Evolutionary conservation across 208 protist genomes (phyloP).

Genomic region (Porcisia deanei): DNA sequence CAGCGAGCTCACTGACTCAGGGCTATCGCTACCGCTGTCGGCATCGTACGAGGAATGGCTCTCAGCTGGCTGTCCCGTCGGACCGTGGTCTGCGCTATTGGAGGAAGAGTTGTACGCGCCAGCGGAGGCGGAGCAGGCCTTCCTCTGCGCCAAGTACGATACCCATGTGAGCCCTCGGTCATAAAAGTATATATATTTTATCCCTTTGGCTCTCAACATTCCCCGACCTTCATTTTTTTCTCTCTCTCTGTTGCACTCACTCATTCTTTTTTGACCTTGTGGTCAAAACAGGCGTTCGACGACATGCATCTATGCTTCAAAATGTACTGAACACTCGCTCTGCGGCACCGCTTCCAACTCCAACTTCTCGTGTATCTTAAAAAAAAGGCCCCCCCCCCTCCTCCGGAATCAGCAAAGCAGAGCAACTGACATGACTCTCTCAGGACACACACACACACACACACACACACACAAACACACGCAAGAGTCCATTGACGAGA

Average conservation of each 20-base stretch:
- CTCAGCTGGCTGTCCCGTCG: conserved; percentile 46
- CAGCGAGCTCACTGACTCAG: conserved; percentile 6
- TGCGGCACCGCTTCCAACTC: neutral
- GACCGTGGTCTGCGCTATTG: conserved; percentile 55
- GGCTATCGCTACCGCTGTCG: conserved; percentile 18
- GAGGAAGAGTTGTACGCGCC: conserved; percentile 62
- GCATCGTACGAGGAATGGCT: conserved; percentile 63
- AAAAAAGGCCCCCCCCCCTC: too few species aligned
- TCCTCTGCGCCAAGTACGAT: conserved; percentile 57
- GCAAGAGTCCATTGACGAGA: too few species aligned
- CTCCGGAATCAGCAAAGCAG: neutral
- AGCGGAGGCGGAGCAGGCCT: conserved; percentile 47
- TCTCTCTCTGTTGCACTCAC: neutral
- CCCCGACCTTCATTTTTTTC: neutral
- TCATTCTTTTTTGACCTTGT: neutral
- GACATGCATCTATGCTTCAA: neutral
- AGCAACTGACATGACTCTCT: neutral
- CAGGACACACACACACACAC: neutral
- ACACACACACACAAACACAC: neutral
- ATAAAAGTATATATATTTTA: neutral
- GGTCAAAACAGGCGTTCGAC: too few species aligned
- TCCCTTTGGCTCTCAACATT: neutral
- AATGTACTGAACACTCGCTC: neutral
- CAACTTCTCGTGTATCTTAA: too few species aligned
- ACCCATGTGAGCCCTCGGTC: neutral